These are phyloP conservation scores for Exophiala dermatitidis DNA, from an alignment of 2,329 filamentous ascomycete genomes.

Conservation along the genomic window DNA sequence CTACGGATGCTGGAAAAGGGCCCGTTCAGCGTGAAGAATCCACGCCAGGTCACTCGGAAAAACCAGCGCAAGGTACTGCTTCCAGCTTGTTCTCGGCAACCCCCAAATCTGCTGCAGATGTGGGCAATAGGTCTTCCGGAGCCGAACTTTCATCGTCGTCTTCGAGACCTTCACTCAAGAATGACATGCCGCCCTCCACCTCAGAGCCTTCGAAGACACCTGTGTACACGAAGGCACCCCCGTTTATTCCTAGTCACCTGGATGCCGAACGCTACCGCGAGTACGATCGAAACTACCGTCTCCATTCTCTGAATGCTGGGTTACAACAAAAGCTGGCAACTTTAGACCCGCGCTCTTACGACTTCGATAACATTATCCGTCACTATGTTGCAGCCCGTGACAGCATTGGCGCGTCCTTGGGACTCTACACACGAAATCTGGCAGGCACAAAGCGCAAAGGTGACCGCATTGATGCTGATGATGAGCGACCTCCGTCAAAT, in stretches of 20 bases:
- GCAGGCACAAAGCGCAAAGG: constrained; percentile 30
- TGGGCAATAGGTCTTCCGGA: not conserved
- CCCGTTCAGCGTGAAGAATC: too few relatives aligned
- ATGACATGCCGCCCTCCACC: not conserved
- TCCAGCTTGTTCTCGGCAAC: not conserved
- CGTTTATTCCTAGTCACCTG: constrained; percentile 19
- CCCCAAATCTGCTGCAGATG: constrained; percentile 1
- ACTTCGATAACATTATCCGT: constrained; percentile 34
- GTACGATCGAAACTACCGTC: constrained; percentile 28
- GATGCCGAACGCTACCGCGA: constrained; percentile 23
- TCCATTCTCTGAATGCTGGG: constrained; percentile 33
- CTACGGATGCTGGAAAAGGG: too few relatives aligned
- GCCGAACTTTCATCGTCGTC: constrained; percentile 1
- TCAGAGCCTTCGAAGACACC: constrained; percentile 11
- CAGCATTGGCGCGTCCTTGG: constrained; percentile 33
- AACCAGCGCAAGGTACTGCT: not conserved
- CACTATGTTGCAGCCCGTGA: constrained; percentile 36
- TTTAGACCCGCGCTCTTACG: constrained; percentile 31
- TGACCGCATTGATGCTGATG: constrained; percentile 21
- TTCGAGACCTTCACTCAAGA: not conserved
- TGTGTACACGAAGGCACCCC: constrained; percentile 24
- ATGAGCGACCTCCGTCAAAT: constrained; percentile 22
- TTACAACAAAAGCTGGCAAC: constrained; percentile 32
- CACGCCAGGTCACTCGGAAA: too few relatives aligned
- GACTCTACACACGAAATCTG: constrained; percentile 18